These are phyloP conservation scores for Ogataea haglerorum DNA, from an alignment of 805 yeast species.

Conservation along the genomic window DNA sequence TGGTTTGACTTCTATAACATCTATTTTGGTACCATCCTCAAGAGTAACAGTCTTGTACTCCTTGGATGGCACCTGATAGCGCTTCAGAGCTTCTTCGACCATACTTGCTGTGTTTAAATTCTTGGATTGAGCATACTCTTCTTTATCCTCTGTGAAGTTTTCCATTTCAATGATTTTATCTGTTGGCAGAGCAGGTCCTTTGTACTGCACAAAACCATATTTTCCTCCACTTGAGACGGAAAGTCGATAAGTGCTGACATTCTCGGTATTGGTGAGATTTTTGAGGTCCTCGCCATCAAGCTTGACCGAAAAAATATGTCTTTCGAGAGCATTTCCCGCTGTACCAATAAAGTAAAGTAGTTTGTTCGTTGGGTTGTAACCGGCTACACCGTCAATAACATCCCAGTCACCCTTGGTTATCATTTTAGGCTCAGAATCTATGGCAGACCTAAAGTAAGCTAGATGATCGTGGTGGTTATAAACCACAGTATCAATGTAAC, in stretches of 20 bases:
- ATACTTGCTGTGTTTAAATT: conserved; percentile 17
- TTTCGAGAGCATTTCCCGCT: conserved; percentile 49
- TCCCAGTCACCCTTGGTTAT: conserved; percentile 51
- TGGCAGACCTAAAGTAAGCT: conserved; percentile 52
- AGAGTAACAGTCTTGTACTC: conserved; percentile 32
- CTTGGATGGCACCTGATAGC: conserved; percentile 50
- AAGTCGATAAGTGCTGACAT: conserved; percentile 47
- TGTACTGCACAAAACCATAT: conserved; percentile 43
- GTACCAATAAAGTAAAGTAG: conserved; percentile 57
- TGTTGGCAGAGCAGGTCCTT: conserved; percentile 49
- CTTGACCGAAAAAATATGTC: conserved; percentile 54
- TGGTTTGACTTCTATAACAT: conserved; percentile 64
- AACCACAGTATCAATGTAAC: conserved; percentile 63
- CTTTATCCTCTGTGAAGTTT: conserved; percentile 10
- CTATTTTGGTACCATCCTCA: conserved; percentile 38
- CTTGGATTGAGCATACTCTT: conserved; percentile 11
- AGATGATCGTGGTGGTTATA: conserved; percentile 59
- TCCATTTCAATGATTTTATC: conserved; percentile 37
- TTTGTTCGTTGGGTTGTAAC: conserved; percentile 45
- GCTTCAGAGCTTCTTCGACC: conserved; percentile 19
- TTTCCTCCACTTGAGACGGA: conserved; percentile 55
- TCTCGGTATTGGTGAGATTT: conserved; percentile 32
- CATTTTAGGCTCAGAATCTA: conserved; percentile 38
- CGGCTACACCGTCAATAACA: conserved; percentile 46
- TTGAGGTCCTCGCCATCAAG: conserved; percentile 28